Evolutionary conservation across 495 filamentous ascomycete species (phyloP), one percentile per base, ranked within the genome.

Genomic region (Endocarpon pusillum): DNA sequence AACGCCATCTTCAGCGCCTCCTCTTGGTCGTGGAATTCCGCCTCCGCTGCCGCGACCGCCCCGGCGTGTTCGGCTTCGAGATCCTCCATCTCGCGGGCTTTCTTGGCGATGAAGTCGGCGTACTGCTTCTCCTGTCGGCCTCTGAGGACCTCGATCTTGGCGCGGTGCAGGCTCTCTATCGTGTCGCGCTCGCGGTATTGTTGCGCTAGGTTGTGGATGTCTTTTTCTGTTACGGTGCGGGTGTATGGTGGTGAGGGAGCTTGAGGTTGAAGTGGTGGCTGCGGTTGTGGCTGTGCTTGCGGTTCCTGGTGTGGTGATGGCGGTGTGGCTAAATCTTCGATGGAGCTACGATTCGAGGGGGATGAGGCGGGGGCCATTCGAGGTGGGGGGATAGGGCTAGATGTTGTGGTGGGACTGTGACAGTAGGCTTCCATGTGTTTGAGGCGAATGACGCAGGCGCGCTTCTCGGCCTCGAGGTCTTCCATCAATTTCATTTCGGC

Each of bases 121-220:
- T 69, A 55, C 28, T 68, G 54, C 41, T 71, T 67, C 0, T 61
- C 64, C 39, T 80, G 75, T 39, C 66, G 66, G 37, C 73, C 75
- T 8, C 75, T 55, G 40, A 80, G 58, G 2, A 78, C 71, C 35
- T 78, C 74, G 49, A 80, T 75, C 40, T 69, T 66, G 16, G 60
- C 55, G 34, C 63, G 58, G 37, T 78, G 72, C 9, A 69, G 58
- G 7, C 61, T 58, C 25, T 64, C 63, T 59, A 78, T 66, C 38
- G 64, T 55, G 47, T 71, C 69, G 20, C 70, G 61, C n/a, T 67
- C 38, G 43, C 59, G 64, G 38, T 75, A 70, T 43, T 75, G 67
- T 42, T 72, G 64, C 17, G 59, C 57, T 2, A 78, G 57, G 43
- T 74, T 68, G 20, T 31, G 14, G 12, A 15, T 15, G 12, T 31